A percentile compares a stretch with the other conserved stretches of the same genome.
These are phyloP conservation scores for Fusarium solani-melongenae DNA, from an alignment of 2,329 filamentous ascomycete genomes.

Conservation along the genomic window DNA sequence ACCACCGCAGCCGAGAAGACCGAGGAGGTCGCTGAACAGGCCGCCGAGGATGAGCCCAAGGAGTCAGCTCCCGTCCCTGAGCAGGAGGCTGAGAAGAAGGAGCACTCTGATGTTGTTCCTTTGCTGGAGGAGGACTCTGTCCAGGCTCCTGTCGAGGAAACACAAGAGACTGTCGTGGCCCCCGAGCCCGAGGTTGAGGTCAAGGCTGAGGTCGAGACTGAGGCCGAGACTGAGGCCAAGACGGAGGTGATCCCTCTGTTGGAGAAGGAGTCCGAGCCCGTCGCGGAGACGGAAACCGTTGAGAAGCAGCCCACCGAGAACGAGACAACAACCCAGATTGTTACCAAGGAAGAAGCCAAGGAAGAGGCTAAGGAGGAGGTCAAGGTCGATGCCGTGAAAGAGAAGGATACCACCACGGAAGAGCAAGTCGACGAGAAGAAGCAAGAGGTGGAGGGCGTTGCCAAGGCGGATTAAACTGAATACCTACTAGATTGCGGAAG, in stretches of 20 bases:
- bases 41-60: conserved; percentile 3
- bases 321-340: conserved; percentile 11
- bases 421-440: conserved; percentile 23
- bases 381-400: conserved; percentile 2
- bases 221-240: conserved; percentile 3
- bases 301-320: conserved; percentile 9
- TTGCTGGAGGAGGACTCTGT: conserved; percentile 24
- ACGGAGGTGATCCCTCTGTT: conserved; percentile 21
- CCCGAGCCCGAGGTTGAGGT: conserved; percentile 12
- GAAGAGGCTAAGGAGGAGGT: conserved; percentile 11
- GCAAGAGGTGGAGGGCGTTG: conserved; percentile 12
- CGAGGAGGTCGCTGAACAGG: conserved; percentile 11
- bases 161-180: conserved; percentile 1
- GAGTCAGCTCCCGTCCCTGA: not conserved
- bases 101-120: conserved; percentile 18
- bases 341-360: conserved; percentile 21
- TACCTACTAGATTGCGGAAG: conserved; percentile 28
- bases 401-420: conserved; percentile 20
- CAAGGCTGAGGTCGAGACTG: not conserved
- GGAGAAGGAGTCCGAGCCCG: conserved; percentile 18
- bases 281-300: not conserved
- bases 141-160: conserved; percentile 15
- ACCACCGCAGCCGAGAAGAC: conserved; percentile 20
- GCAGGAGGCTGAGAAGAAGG: conserved; percentile 15
- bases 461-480: conserved; percentile 22